phyloP scores from a whole-genome alignment of 176 grass and related monocot species.

The Bothriochloa decipiens region DNA sequence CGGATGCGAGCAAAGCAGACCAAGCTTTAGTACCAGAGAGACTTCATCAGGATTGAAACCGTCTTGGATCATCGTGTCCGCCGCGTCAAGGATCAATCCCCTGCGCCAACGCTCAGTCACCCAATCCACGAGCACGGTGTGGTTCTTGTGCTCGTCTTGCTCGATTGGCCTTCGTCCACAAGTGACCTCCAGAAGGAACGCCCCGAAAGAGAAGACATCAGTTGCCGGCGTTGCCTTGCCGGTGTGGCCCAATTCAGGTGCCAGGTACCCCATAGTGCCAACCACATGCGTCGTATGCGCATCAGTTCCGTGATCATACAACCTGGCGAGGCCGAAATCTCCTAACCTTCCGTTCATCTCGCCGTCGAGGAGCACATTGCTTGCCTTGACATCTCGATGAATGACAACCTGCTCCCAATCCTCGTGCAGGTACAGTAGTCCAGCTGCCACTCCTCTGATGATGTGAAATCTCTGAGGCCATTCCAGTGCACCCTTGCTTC shows the following conservation, averaged over 20 bases:
- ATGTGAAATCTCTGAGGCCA: slow-evolving; percentile 45
- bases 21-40: slow-evolving; percentile 41
- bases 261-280: slow-evolving; percentile 55
- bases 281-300: slow-evolving; percentile 49
- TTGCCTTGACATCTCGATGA: slow-evolving; percentile 55
- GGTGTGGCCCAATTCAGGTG: slow-evolving; percentile 44
- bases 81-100: background rate
- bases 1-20: slow-evolving; percentile 50
- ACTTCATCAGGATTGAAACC: slow-evolving; percentile 28
- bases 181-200: slow-evolving; percentile 40
- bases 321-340: slow-evolving; percentile 49
- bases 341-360: slow-evolving; percentile 49
- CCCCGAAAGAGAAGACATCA: slow-evolving; percentile 46
- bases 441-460: slow-evolving; percentile 45
- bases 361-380: slow-evolving; percentile 46
- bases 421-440: slow-evolving; percentile 43
- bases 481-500: background rate
- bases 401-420: slow-evolving; percentile 58
- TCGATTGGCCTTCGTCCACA: slow-evolving; percentile 41
- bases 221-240: slow-evolving; percentile 47
- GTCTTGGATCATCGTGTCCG: slow-evolving; percentile 6
- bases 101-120: slow-evolving; percentile 20
- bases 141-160: slow-evolving; percentile 16
- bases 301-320: slow-evolving; percentile 44
- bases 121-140: slow-evolving; percentile 38